phyloP scores from a whole-genome alignment of 2,329 filamentous ascomycete species.

The Fusarium anguioides region DNA sequence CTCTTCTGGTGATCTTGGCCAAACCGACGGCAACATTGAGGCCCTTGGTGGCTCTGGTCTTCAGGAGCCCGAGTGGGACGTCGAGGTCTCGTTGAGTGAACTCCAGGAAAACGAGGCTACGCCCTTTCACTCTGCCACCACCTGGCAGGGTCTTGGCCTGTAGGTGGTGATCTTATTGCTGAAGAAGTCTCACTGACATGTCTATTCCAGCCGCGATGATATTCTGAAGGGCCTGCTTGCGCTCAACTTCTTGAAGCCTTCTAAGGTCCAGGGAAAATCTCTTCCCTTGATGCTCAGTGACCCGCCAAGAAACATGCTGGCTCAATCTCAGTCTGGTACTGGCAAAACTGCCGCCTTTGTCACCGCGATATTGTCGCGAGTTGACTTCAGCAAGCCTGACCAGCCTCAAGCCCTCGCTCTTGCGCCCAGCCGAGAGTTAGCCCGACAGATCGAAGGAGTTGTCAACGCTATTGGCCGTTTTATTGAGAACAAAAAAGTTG shows the following conservation, averaged over 20 bases:
- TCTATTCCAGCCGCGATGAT: constrained; percentile 51
- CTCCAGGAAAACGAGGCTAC: constrained; percentile 87
- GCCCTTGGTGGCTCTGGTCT: constrained; percentile 62
- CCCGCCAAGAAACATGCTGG: constrained; percentile 94
- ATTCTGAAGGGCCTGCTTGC: constrained; percentile 81
- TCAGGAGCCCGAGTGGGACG: constrained; percentile 82
- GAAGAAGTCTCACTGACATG: constrained; percentile 8
- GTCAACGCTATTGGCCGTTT: constrained; percentile 86
- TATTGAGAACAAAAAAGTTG: constrained; percentile 78
- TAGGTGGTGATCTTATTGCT: constrained; percentile 52
- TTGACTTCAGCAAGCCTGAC: constrained; percentile 76
- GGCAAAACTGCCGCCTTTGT: constrained; percentile 98
- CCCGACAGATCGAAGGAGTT: constrained; percentile 91
- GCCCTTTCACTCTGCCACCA: constrained; percentile 85
- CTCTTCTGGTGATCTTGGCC: constrained; percentile 46
- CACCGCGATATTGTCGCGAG: constrained; percentile 86
- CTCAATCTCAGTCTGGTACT: constrained; percentile 98
- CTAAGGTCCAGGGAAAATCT: constrained; percentile 97
- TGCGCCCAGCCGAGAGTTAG: constrained; percentile 92
- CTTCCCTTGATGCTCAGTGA: constrained; percentile 87
- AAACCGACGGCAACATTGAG: constrained; percentile 53
- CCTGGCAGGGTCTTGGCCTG: constrained; percentile 88
- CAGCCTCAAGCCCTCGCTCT: constrained; percentile 88
- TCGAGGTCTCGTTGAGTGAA: constrained; percentile 92
- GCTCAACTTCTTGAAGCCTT: constrained; percentile 93